Conservation (phyloP, 2,329 filamentous ascomycete species). For the Gaeumannomyces sp. region DNA sequence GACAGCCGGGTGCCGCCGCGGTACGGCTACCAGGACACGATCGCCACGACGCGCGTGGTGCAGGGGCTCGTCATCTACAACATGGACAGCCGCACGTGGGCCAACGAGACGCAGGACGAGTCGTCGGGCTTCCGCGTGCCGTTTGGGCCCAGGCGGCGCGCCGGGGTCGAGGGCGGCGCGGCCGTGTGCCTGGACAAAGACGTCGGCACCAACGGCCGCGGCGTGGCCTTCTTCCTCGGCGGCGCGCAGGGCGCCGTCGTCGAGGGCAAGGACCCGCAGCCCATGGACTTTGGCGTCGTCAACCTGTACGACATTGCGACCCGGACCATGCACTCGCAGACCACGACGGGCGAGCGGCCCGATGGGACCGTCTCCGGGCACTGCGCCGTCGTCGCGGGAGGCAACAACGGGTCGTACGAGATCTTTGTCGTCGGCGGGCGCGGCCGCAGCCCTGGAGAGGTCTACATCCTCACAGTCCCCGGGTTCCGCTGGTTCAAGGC, state of each 20-base stretch:
- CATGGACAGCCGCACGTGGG: constrained; percentile 3
- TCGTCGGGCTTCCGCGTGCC: neutral
- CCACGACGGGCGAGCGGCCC: constrained; percentile 25
- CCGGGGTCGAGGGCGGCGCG: constrained; percentile 19
- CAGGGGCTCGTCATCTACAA: constrained; percentile 5
- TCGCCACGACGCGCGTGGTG: neutral
- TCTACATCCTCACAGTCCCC: constrained; percentile 31
- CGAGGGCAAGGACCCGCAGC: neutral
- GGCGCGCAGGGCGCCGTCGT: neutral
- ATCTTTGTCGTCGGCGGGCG: constrained; percentile 30
- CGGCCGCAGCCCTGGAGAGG: constrained; percentile 20
- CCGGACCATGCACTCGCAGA: constrained; percentile 28
- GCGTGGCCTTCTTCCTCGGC: constrained; percentile 8
- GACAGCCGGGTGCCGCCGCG: constrained; percentile 1
- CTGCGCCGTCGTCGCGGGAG: constrained; percentile 25
- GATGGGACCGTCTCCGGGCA: constrained; percentile 15
- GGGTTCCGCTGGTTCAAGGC: constrained; percentile 30
- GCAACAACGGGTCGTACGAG: constrained; percentile 8
- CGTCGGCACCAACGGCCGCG: constrained; percentile 20
- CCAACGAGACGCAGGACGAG: constrained; percentile 6
- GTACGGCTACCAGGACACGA: neutral
- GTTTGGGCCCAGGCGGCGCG: neutral
- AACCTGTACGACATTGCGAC: constrained; percentile 26
- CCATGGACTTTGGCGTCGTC: constrained; percentile 20
- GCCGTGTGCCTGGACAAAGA: constrained; percentile 25